Base-by-base conservation (phyloP, 2,329 filamentous ascomycete genomes). In the Sporothrix phasma region DNA sequence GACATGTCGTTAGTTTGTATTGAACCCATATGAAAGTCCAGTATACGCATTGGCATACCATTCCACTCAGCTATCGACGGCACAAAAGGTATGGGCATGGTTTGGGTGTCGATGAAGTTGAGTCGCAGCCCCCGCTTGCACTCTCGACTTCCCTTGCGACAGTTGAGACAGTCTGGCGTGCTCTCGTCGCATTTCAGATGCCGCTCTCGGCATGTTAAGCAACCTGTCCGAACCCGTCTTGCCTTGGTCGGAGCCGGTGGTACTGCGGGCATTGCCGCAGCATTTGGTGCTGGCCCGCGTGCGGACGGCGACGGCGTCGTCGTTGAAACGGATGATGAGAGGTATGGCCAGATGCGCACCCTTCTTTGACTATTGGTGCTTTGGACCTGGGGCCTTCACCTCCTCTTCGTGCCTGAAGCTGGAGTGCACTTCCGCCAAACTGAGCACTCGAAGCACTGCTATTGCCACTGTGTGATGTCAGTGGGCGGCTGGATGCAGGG, bases 141-240 rank as follows among this genome's bases (percentile, higher is more conserved):
- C 64, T 87, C 80, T 60, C 93, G 82, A 71, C 86, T 92, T 61
- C 92, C 94, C 76, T 96, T 97, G 65, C 85, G 84, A 76, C 93
- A 97, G 71, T 97, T 97, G 70, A 88, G 80, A 68, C 83, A 85
- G 39, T 80, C 77, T 5, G 82, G 83, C 3, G 76, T 70, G 5
- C 80, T 87, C 74, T 96, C 91, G 72, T 96, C 92, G 74, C 92
- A 96, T 75, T 96, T 96, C 61, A 96, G 79, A 78, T 96, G 92
- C 54, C 92, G 81, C 74, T 96, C 89, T 69, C 92, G 83, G 75
- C 92, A 97, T 2, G 92, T 97, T 68, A 96, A 77, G 73, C 92
- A 97, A 43, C 92, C 92, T 3, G 92, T 97, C 54, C 93, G 86
- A 1, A 68, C 68, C 3, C 67, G 62, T 31, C 47, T 63, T 17